Percentiles rank a stretch among this genome's conserved stretches.
phyloP scores from a whole-genome alignment of 2,329 filamentous ascomycete genomes.

The Tolypocladium amazonense region DNA sequence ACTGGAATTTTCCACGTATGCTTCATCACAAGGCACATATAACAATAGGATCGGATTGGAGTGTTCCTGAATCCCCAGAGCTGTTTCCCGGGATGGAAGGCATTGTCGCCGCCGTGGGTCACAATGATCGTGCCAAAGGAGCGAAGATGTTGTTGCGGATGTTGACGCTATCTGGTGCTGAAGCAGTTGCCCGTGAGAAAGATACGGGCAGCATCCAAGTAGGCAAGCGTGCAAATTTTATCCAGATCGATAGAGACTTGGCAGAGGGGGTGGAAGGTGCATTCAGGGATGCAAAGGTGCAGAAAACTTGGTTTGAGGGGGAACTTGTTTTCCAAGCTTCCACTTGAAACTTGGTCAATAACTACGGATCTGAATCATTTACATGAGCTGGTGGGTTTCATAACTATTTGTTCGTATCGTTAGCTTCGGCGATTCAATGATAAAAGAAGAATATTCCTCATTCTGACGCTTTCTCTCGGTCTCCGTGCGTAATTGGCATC shows the following conservation, averaged over 20 bases:
- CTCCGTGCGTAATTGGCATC: too few species aligned
- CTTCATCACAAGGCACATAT: background rate
- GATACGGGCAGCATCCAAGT: background rate
- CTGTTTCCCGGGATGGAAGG: background rate
- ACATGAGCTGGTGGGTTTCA: too few species aligned
- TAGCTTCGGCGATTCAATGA: too few species aligned
- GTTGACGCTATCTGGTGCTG: background rate
- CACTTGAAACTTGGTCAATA: background rate
- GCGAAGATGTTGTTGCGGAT: background rate
- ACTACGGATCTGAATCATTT: too few species aligned
- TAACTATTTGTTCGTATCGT: too few species aligned
- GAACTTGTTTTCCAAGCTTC: background rate
- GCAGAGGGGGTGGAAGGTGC: background rate
- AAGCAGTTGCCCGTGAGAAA: background rate
- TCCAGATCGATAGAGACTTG: background rate
- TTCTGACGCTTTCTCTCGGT: too few species aligned
- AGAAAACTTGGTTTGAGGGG: background rate
- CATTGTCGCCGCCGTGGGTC: background rate
- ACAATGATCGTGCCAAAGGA: background rate
- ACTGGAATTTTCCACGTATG: background rate
- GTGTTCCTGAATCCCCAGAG: background rate
- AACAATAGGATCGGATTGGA: slow-evolving; percentile 1
- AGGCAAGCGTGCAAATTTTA: slow-evolving; percentile 1
- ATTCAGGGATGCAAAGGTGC: background rate
- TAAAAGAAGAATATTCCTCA: too few species aligned